These are phyloP conservation scores for Acer negundo DNA, from an alignment of 345 rosid genomes.

Conservation along the genomic window DNA sequence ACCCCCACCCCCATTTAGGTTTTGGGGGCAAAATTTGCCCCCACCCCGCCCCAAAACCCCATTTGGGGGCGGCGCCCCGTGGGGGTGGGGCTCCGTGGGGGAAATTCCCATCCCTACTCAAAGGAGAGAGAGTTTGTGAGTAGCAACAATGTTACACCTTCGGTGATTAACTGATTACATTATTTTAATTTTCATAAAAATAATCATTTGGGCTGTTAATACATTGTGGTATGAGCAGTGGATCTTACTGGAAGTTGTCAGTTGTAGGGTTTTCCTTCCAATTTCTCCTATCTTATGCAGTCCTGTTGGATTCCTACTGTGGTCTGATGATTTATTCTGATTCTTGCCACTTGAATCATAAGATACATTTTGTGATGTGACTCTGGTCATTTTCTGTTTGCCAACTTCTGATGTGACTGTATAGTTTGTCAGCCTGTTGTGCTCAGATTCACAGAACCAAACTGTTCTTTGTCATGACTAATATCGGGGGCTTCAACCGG, in stretches of 20 bases:
- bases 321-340: neutral
- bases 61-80: no score
- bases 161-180: no score
- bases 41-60: no score
- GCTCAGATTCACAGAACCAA: neutral
- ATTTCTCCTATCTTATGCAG: neutral
- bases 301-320: neutral
- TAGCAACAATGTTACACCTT: no score
- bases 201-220: neutral
- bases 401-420: neutral
- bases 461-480: neutral
- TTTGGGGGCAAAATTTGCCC: no score
- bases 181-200: no score
- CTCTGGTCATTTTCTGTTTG: neutral
- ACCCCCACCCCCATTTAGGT: no score
- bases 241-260: neutral
- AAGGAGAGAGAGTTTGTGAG: neutral
- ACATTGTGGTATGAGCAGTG: neutral
- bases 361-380: neutral
- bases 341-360: neutral
- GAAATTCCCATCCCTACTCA: no score
- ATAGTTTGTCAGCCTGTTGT: neutral
- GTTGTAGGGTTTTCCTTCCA: neutral
- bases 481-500: neutral
- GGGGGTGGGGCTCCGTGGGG: no score